A percentile compares a stretch with the other conserved stretches of the same genome.
Evolutionary conservation across 768 basidiomycete species (phyloP).

Genomic region (Ramaria sp.): DNA sequence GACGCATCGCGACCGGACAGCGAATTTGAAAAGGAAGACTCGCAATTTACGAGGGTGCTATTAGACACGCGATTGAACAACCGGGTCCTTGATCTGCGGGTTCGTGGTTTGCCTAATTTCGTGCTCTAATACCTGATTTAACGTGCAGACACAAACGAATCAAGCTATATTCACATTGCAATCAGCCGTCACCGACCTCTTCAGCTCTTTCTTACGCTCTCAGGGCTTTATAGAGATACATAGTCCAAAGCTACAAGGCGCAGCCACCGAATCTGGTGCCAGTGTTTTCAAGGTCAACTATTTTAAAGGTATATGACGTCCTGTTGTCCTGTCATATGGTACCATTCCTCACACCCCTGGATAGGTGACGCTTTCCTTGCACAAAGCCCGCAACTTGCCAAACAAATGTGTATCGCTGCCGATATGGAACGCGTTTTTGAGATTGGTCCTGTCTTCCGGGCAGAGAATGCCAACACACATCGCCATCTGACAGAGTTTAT

Average conservation of each 20-base stretch:
- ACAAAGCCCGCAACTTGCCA: constrained; percentile 93
- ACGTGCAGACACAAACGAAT: constrained; percentile 75
- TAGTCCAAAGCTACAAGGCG: constrained; percentile 92
- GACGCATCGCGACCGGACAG: constrained; percentile 82
- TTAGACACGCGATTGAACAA: constrained; percentile 93
- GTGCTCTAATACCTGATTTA: not conserved
- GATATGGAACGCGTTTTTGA: constrained; percentile 99
- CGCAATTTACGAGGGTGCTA: constrained; percentile 68
- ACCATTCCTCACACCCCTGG: not conserved
- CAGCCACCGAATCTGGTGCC: constrained; percentile 94
- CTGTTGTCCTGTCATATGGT: not conserved
- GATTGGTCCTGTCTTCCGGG: constrained; percentile 93
- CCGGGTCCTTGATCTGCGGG: constrained; percentile 87
- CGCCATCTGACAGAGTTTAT: constrained; percentile 98
- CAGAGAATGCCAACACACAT: constrained; percentile 94
- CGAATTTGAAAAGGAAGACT: constrained; percentile 48
- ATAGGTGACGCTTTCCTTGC: constrained; percentile 85
- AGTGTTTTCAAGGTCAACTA: constrained; percentile 97
- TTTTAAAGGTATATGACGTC: constrained; percentile 66
- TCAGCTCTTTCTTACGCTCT: constrained; percentile 67
- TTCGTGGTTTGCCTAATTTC: constrained; percentile 24
- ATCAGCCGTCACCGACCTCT: constrained; percentile 77
- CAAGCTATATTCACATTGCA: constrained; percentile 93
- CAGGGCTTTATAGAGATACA: constrained; percentile 90
- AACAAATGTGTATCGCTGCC: constrained; percentile 98